Evolutionary conservation across 495 filamentous ascomycete genomes (phyloP).

Genomic region (Venustampulla echinocandica): DNA sequence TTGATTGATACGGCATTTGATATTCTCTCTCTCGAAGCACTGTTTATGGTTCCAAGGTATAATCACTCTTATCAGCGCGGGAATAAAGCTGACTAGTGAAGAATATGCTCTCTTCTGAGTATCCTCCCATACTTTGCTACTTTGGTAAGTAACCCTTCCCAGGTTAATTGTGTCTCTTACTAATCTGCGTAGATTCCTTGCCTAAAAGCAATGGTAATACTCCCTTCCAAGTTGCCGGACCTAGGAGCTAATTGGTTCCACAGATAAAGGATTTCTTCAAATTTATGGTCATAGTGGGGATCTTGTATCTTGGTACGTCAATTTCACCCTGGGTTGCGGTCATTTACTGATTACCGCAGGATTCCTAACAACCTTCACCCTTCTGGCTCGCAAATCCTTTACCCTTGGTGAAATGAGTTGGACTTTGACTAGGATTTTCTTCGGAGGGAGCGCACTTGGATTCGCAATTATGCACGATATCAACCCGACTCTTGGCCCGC

Average conservation of each 20-base stretch:
- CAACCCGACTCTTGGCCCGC: constrained; percentile 50
- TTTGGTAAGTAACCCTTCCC: constrained; percentile 7
- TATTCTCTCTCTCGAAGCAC: constrained; percentile 76
- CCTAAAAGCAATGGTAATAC: constrained; percentile 23
- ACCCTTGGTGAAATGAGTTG: constrained; percentile 71
- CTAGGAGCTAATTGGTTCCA: constrained; percentile 38
- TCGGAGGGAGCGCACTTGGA: constrained; percentile 67
- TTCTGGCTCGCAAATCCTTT: constrained; percentile 72
- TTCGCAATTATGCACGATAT: constrained; percentile 55
- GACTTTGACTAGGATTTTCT: constrained; percentile 79
- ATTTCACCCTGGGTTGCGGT: constrained; percentile 20
- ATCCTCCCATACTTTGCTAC: constrained; percentile 88
- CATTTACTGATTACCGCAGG: constrained; percentile 30
- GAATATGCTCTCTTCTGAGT: constrained; percentile 77
- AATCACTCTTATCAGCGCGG: constrained; percentile 33
- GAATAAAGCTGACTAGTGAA: no score
- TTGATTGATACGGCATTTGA: constrained; percentile 79
- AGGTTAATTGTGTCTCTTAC: not conserved
- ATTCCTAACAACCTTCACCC: constrained; percentile 86
- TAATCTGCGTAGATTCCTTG: constrained; percentile 20
- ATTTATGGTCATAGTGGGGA: constrained; percentile 77
- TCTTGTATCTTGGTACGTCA: constrained; percentile 53
- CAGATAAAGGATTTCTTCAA: constrained; percentile 80
- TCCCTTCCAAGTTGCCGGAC: not conserved
- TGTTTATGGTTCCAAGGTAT: constrained; percentile 76